Percentiles rank a stretch among this genome's conserved stretches.
These are phyloP conservation scores for Pistacia vera DNA, from an alignment of 345 rosid species.

Conservation along the genomic window DNA sequence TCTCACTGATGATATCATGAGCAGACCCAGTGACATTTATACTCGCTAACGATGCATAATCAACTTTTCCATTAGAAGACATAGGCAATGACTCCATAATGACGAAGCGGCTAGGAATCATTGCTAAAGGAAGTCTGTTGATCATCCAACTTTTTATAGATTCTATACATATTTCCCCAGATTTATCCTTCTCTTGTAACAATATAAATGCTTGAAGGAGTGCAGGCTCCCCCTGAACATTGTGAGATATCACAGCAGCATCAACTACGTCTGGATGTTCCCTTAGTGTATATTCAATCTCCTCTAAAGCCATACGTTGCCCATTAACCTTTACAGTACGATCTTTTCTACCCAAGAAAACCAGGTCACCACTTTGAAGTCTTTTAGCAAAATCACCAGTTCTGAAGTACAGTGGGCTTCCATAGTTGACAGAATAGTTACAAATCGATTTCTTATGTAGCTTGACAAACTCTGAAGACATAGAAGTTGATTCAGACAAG, in stretches of 20 bases:
- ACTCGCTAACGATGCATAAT: slow-evolving; percentile 58
- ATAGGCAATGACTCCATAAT: slow-evolving; percentile 62
- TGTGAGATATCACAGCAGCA: slow-evolving; percentile 60
- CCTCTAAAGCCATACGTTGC: slow-evolving; percentile 80
- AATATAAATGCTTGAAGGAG: slow-evolving; percentile 61
- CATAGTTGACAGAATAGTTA: slow-evolving; percentile 40
- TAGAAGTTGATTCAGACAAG: slow-evolving; percentile 36
- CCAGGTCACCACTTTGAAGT: slow-evolving; percentile 72
- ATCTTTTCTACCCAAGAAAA: slow-evolving; percentile 84
- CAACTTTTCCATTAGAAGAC: slow-evolving; percentile 84
- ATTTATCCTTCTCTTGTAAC: slow-evolving; percentile 42
- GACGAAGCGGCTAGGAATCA: slow-evolving; percentile 68
- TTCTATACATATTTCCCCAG: slow-evolving; percentile 37
- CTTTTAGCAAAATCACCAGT: slow-evolving; percentile 88
- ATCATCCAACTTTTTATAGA: slow-evolving; percentile 64
- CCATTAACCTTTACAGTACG: slow-evolving; percentile 81
- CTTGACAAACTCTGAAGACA: slow-evolving; percentile 42
- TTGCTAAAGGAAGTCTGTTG: slow-evolving; percentile 65
- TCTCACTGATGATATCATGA: slow-evolving; percentile 32
- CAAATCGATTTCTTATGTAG: slow-evolving; percentile 46
- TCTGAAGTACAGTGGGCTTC: slow-evolving; percentile 53
- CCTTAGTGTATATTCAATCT: slow-evolving; percentile 69
- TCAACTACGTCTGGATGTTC: slow-evolving; percentile 57
- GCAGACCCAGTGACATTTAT: slow-evolving; percentile 23
- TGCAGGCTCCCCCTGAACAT: slow-evolving; percentile 42